Conservation (phyloP, 768 basidiomycete species). For the Boletus bicolor region DNA sequence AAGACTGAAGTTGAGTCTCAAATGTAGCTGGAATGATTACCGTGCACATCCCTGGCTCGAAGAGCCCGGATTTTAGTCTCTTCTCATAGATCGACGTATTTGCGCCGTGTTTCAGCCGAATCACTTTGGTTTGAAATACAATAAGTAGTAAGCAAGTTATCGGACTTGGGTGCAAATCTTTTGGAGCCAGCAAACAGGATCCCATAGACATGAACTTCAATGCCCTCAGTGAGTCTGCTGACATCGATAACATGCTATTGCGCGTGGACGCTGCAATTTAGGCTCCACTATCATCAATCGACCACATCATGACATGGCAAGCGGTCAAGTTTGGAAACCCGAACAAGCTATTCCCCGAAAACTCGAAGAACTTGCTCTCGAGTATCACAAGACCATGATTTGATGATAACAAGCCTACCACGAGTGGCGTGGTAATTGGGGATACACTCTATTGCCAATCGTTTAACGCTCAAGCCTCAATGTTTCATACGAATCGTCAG, state of each 20-base stretch:
- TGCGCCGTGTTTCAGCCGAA: neutral
- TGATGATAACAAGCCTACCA: neutral
- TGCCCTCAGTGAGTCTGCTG: neutral
- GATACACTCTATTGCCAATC: neutral
- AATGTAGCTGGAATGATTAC: constrained; percentile 1
- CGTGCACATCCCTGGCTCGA: neutral
- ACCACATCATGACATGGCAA: neutral
- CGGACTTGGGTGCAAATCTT: neutral
- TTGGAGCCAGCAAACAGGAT: neutral
- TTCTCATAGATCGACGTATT: neutral
- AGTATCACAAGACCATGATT: neutral
- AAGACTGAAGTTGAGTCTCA: constrained; percentile 8
- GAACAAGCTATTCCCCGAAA: neutral
- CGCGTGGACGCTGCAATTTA: neutral
- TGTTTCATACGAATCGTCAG: neutral
- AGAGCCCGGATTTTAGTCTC: neutral
- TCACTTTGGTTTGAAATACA: neutral
- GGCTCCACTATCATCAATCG: neutral
- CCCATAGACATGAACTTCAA: neutral
- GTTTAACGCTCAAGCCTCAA: neutral
- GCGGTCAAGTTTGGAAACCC: neutral
- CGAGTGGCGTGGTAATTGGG: neutral
- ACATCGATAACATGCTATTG: neutral
- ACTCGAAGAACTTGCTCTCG: neutral
- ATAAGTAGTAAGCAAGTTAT: no score